Percentiles rank a stretch among this genome's conserved stretches.
phyloP scores from a whole-genome alignment of 2,329 filamentous ascomycete species.

The Alternaria ventricosa region DNA sequence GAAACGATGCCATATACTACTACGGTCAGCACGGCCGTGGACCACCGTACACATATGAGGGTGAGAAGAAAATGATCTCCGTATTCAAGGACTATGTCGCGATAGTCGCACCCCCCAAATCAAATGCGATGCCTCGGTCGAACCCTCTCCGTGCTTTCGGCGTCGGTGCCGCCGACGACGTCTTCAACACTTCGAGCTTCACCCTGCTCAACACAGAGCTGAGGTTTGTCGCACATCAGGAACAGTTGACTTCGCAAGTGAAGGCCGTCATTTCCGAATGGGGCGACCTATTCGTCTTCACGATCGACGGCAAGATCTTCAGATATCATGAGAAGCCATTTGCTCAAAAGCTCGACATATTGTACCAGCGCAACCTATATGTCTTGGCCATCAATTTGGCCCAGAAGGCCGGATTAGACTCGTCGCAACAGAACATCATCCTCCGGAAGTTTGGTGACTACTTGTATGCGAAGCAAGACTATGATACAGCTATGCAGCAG shows the following conservation, averaged over 20 bases:
- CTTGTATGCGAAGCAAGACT: conserved; percentile 92
- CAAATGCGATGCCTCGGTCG: conserved; percentile 59
- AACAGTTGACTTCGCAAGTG: conserved; percentile 81
- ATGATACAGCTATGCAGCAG: conserved; percentile 98
- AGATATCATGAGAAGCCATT: conserved; percentile 90
- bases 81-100: conserved; percentile 87
- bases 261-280: conserved; percentile 83
- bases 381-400: conserved; percentile 90
- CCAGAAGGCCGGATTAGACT: conserved; percentile 83
- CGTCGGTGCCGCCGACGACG: conserved; percentile 72
- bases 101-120: conserved; percentile 79
- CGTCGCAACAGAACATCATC: conserved; percentile 84
- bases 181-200: conserved; percentile 88
- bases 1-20: conserved; percentile 95
- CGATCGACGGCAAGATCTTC: conserved; percentile 83
- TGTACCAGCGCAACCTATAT: conserved; percentile 94
- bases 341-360: conserved; percentile 87
- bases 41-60: conserved; percentile 88
- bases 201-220: conserved; percentile 91
- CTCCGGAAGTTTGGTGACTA: conserved; percentile 94
- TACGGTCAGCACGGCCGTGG: conserved; percentile 86
- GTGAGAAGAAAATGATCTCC: conserved; percentile 81
- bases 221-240: conserved; percentile 87
- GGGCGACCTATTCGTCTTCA: conserved; percentile 90
- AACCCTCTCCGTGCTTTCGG: conserved; percentile 77